These are phyloP conservation scores for Salicornia ramosissima DNA, from an alignment of 148 eudicot species.

Conservation along the genomic window DNA sequence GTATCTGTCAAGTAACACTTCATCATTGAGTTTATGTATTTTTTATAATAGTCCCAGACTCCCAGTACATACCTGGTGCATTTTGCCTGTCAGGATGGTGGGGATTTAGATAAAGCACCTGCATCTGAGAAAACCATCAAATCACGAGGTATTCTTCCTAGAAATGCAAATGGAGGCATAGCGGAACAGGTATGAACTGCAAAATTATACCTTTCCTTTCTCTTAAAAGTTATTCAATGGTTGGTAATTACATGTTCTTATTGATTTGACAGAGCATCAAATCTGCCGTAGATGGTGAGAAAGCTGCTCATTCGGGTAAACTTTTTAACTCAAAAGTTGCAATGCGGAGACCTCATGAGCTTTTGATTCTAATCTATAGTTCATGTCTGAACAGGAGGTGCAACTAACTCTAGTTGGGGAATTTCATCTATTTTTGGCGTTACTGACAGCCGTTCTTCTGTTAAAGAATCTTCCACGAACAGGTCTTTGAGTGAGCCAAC, in stretches of 20 bases:
- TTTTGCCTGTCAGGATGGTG: constrained; percentile 46
- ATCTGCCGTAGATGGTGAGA: constrained; percentile 59
- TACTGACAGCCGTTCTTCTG: constrained; percentile 47
- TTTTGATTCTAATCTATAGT: constrained; percentile 16
- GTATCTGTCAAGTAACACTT: constrained; percentile 26
- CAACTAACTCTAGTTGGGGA: constrained; percentile 64
- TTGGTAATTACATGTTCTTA: constrained; percentile 13
- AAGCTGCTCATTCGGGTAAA: constrained; percentile 62
- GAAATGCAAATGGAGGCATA: constrained; percentile 64
- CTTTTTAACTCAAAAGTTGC: neutral
- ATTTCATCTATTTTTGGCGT: constrained; percentile 80
- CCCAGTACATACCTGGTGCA: constrained; percentile 6
- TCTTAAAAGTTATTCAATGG: neutral
- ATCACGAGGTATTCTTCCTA: constrained; percentile 68
- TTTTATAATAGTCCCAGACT: neutral
- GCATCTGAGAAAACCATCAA: constrained; percentile 68
- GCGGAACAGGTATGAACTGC: constrained; percentile 60
- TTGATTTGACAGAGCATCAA: constrained; percentile 45
- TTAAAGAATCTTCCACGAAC: constrained; percentile 45
- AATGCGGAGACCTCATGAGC: neutral
- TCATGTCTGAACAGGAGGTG: constrained; percentile 37
- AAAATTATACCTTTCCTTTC: neutral
- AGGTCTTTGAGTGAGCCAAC: constrained; percentile 54
- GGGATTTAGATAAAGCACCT: constrained; percentile 64
- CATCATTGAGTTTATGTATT: neutral